These are phyloP conservation scores for Fusarium oligoseptatum DNA, from an alignment of 2,329 filamentous ascomycete species.

Conservation along the genomic window DNA sequence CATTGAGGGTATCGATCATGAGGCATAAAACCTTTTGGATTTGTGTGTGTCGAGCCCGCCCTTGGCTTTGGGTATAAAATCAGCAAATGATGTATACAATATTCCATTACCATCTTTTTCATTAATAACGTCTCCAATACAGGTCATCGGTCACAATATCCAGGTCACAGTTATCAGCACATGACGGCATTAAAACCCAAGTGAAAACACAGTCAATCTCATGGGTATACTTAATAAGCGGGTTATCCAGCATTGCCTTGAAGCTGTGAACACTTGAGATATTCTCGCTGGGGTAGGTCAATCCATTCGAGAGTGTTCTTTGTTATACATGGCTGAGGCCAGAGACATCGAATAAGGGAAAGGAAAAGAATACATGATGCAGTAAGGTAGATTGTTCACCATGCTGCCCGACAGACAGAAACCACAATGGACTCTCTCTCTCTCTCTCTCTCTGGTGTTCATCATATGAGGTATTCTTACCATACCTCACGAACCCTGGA, in stretches of 20 bases:
- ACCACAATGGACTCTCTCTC: not conserved
- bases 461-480: not conserved
- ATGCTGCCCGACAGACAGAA: not conserved
- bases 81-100: not conserved
- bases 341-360: not conserved
- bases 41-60: too few relatives aligned
- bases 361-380: not conserved
- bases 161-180: too few relatives aligned
- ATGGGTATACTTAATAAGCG: not conserved
- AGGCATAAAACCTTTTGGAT: too few relatives aligned
- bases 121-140: too few relatives aligned
- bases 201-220: too few relatives aligned
- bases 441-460: not conserved
- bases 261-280: not conserved
- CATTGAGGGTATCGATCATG: too few relatives aligned
- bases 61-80: too few relatives aligned
- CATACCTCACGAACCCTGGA: not conserved
- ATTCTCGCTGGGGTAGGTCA: not conserved
- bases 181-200: too few relatives aligned
- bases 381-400: not conserved
- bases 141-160: too few relatives aligned
- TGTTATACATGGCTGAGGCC: not conserved
- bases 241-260: not conserved
- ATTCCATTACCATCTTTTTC: not conserved
- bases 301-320: not conserved